Conservation (phyloP, 305 asterid species). For the Fraxinus angustifolia region DNA sequence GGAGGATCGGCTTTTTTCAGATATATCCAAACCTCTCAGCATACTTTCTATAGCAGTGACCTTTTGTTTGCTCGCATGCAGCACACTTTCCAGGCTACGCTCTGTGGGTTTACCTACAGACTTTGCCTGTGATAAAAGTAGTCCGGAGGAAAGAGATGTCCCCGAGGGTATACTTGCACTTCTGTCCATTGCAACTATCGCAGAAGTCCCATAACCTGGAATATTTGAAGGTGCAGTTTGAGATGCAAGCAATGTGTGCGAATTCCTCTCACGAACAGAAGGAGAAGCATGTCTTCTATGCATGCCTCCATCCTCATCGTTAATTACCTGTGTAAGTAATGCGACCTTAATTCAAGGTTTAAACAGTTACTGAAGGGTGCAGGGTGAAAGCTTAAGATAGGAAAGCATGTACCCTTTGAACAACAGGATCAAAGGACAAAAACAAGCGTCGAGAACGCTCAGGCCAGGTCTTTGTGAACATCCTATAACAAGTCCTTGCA, state of each 20-base stretch:
- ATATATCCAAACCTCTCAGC: conserved; percentile 83
- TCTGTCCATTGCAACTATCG: conserved; percentile 96
- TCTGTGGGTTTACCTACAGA: conserved; percentile 63
- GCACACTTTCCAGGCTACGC: conserved; percentile 92
- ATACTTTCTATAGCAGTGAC: conserved; percentile 97
- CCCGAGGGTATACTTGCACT: conserved; percentile 71
- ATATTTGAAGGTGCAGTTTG: conserved; percentile 64
- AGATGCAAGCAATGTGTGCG: conserved; percentile 52
- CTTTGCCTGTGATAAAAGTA: conserved; percentile 72
- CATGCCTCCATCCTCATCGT: conserved; percentile 97
- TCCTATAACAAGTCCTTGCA: conserved; percentile 90
- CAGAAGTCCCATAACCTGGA: conserved; percentile 97
- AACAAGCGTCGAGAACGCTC: conserved; percentile 94
- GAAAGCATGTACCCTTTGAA: conserved; percentile 73
- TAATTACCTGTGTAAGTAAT: conserved; percentile 59
- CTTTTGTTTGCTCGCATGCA: conserved; percentile 94
- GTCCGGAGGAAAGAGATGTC: conserved; percentile 68
- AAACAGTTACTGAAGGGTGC: conserved; percentile 11
- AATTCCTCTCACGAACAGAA: conserved; percentile 84
- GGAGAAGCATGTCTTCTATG: conserved; percentile 97
- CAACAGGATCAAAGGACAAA: conserved; percentile 82
- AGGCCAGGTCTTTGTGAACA: conserved; percentile 98
- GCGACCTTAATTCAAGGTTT: conserved; percentile 23
- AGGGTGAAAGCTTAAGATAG: conserved; percentile 13
- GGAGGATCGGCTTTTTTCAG: conserved; percentile 80